Percentiles rank a stretch among this genome's conserved stretches.
These are phyloP conservation scores for Calonectria honghensis DNA, from an alignment of 2,329 filamentous ascomycete species.

Conservation along the genomic window DNA sequence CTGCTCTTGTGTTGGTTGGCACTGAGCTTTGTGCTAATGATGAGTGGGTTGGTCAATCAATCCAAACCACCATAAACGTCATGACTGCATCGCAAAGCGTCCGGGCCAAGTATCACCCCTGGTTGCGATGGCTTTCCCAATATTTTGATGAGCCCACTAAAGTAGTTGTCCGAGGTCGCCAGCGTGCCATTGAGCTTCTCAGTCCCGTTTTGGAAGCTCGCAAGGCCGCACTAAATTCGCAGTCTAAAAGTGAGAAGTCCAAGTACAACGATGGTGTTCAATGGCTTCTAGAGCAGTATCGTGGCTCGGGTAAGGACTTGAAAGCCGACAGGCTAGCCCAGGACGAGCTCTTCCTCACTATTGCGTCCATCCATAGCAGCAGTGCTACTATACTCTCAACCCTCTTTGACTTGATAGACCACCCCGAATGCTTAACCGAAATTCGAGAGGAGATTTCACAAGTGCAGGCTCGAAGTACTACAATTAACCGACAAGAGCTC, in stretches of 20 bases:
- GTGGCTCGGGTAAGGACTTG: not conserved
- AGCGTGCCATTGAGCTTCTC: not conserved
- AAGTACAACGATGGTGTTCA: constrained; percentile 8
- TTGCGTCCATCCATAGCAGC: constrained; percentile 4
- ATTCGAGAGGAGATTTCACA: constrained; percentile 2
- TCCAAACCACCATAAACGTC: not conserved
- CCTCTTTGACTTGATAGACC: not conserved
- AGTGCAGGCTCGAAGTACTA: not conserved
- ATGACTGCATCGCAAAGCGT: not conserved
- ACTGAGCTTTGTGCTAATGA: not conserved
- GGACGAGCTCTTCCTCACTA: constrained; percentile 2
- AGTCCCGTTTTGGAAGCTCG: not conserved
- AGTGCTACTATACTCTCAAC: constrained; percentile 6
- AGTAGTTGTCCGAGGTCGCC: not conserved
- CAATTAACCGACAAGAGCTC: not conserved
- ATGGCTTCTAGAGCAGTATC: constrained; percentile 11
- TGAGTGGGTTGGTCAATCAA: constrained; percentile 18
- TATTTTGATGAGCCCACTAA: constrained; percentile 6
- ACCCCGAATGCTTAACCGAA: not conserved
- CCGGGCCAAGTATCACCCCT: not conserved
- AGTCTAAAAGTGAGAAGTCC: not conserved
- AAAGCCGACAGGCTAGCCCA: not conserved
- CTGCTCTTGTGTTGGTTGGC: constrained; percentile 4
- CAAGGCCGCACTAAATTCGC: not conserved
- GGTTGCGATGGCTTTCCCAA: not conserved